Evolutionary conservation across 371 early-diverging fungal species (phyloP), one percentile per base, ranked within the genome.

Genomic region (Nematocida sp.): DNA sequence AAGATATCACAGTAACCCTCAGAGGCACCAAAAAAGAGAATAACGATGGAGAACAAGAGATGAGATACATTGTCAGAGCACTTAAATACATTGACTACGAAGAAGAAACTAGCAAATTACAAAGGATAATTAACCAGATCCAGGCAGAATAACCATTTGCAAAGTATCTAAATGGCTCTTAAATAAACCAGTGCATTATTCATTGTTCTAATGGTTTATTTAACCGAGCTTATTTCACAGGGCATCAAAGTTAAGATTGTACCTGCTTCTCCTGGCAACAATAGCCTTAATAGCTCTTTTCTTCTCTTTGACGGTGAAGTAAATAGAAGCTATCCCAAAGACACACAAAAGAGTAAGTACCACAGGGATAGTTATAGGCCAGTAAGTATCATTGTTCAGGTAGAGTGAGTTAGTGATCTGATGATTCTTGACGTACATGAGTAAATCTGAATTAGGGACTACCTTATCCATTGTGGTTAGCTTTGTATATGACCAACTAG

Each of bases 401-500:
- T 76, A 65, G 15, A 77, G 65, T 15, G 62, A 53, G 23, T 51
- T 49, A 32, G 58, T 65, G 35, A 77, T 63, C 2, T 61, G 54
- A 15, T 75, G 25, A 31, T 63, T 40, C 23, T 34, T 48, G 34
- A 74, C 32, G 29, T 54, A 47, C 41, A 79, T 65, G 25, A 79
- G 41, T 13, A 79, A 38, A 55, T 77, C 80, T 31, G 77, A 75
- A 35, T 79, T 79, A 35, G 76, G 80, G 23, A 79, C 65, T 21
- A 77, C 75, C 40, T 65, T 77, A 25, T 63, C 62, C n/a, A 48
- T 21, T 17, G 63, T 58, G 11, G 51, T 38, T 55, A 60, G 54
- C 0, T 49, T 35, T 29, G 53, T 52, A 67, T 75, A 70, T 34
- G 23, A 15, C 9, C 2, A 52, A 31, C 43, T 32, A 25, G 81